These are phyloP conservation scores for Suillus ampliporus DNA, from an alignment of 768 basidiomycete species.

Conservation along the genomic window DNA sequence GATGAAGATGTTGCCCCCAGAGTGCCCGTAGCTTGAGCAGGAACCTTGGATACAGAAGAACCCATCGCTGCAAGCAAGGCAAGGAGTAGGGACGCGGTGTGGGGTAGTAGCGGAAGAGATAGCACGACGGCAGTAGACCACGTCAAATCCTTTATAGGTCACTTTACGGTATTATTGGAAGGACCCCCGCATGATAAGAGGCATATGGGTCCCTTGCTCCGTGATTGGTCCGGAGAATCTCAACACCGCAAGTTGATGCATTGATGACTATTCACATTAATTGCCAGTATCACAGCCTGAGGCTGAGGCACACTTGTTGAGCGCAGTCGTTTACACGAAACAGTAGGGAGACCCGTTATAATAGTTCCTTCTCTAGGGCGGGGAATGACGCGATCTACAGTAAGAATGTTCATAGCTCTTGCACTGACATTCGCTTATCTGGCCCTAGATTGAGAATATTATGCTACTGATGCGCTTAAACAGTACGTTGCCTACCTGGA, in stretches of 20 bases:
- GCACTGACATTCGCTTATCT: too few species aligned
- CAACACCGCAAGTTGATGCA: too few species aligned
- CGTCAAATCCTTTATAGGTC: constrained; percentile 2
- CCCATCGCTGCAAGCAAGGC: constrained; percentile 33
- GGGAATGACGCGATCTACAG: too few species aligned
- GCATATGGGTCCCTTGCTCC: too few species aligned
- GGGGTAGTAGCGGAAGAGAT: background rate
- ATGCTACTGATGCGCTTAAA: background rate
- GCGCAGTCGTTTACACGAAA: too few species aligned
- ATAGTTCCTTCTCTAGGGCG: too few species aligned
- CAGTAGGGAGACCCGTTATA: too few species aligned
- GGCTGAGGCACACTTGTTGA: too few species aligned
- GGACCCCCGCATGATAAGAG: background rate
- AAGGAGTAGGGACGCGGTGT: constrained; percentile 3
- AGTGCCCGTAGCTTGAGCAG: constrained; percentile 18
- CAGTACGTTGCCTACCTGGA: background rate
- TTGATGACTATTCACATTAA: too few species aligned
- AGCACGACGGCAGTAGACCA: constrained; percentile 1
- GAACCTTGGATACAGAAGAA: constrained; percentile 28
- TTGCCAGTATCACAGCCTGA: too few species aligned
- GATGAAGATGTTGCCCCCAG: background rate
- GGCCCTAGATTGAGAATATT: too few species aligned
- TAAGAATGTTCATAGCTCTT: too few species aligned
- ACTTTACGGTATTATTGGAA: background rate
- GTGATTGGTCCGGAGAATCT: background rate